Percentiles rank a stretch among this genome's conserved stretches.
phyloP scores from a whole-genome alignment of 2,329 filamentous ascomycete species.

The Alternaria triticimaculans region DNA sequence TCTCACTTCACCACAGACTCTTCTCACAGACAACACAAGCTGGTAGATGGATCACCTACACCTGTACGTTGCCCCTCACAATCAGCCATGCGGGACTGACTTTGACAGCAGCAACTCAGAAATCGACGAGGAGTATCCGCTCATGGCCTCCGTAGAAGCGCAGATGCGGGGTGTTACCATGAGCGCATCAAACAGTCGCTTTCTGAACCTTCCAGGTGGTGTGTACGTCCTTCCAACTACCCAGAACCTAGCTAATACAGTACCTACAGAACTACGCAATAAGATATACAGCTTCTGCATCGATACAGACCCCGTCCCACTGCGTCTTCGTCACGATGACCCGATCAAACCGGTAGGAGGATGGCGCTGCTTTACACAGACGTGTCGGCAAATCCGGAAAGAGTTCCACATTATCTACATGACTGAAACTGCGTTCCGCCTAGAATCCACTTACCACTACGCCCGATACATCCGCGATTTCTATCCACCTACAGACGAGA shows the following conservation, averaged over 20 bases:
- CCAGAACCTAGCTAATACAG: not conserved
- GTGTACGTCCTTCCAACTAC: not conserved
- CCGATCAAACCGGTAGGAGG: not conserved
- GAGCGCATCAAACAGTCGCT: not conserved
- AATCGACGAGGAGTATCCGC: not conserved
- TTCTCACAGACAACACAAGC: not conserved
- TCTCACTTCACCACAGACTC: not conserved
- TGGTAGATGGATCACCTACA: not conserved
- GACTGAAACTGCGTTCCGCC: not conserved
- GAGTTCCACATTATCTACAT: constrained; percentile 21
- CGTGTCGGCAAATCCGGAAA: constrained; percentile 19
- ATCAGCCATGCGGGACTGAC: not conserved
- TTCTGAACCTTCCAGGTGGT: not conserved
- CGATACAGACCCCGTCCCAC: not conserved
- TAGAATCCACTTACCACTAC: not conserved
- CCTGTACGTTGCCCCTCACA: not conserved
- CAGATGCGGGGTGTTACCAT: not conserved
- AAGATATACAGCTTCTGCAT: not conserved
- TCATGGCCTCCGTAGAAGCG: not conserved
- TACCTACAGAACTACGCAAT: not conserved
- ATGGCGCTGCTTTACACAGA: not conserved
- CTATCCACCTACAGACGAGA: not conserved
- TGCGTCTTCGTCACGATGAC: not conserved
- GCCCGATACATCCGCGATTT: not conserved
- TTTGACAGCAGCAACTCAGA: not conserved